Conservation (phyloP, 2,329 filamentous ascomycete genomes). For the Penicillium sp. region DNA sequence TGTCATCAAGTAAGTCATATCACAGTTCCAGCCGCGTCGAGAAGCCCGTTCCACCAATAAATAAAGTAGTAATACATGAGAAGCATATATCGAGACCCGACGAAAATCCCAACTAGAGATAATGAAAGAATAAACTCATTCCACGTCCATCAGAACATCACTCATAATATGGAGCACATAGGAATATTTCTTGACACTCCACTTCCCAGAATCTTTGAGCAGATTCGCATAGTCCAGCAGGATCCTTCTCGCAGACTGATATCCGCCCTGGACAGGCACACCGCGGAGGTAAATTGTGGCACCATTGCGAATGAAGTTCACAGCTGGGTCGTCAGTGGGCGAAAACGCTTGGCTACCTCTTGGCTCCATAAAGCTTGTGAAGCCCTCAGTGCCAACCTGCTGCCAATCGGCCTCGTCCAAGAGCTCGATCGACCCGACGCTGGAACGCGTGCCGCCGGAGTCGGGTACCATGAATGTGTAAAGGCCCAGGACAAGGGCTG, state of each 20-base stretch:
- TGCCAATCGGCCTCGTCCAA: conserved; percentile 50
- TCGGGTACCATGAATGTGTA: conserved; percentile 48
- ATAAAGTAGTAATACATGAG: not conserved
- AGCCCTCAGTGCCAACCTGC: conserved; percentile 43
- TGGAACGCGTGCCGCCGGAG: conserved; percentile 21
- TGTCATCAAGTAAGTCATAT: not conserved
- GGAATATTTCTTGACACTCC: conserved; percentile 49
- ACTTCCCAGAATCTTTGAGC: conserved; percentile 50
- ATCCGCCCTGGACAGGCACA: conserved; percentile 46
- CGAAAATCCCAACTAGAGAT: not conserved
- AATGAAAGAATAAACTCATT: conserved; percentile 15
- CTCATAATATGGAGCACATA: conserved; percentile 54
- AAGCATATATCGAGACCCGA: no score
- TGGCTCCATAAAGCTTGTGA: conserved; percentile 39
- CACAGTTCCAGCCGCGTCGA: not conserved
- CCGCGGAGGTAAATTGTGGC: conserved; percentile 47
- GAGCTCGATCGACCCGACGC: conserved; percentile 39
- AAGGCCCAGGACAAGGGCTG: conserved; percentile 49
- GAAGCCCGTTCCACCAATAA: not conserved
- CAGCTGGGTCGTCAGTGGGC: conserved; percentile 30
- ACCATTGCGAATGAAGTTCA: conserved; percentile 47
- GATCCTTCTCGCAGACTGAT: conserved; percentile 49
- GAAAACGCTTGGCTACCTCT: conserved; percentile 25
- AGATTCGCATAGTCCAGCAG: conserved; percentile 50
- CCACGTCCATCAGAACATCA: conserved; percentile 41